A percentile compares a stretch with the other conserved stretches of the same genome.
Conservation (phyloP, 1,139 yeast genomes). For the Suhomyces bokatorum region DNA sequence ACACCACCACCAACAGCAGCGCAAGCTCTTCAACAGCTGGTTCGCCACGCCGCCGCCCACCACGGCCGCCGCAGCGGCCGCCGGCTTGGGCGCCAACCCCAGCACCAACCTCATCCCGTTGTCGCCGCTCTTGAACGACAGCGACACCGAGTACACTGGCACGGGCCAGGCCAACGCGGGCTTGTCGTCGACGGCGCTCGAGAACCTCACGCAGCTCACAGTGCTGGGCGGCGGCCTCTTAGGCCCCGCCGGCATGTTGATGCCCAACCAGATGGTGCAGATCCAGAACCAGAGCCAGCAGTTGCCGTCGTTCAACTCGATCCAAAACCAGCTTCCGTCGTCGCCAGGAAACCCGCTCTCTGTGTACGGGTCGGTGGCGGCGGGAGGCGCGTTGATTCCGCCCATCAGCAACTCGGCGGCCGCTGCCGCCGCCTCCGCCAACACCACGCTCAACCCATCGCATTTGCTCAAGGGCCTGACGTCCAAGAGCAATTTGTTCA, state of each 20-base stretch:
- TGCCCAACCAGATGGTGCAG: constrained; percentile 22
- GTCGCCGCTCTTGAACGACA: constrained; percentile 39
- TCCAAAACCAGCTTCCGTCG: constrained; percentile 35
- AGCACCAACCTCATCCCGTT: constrained; percentile 33
- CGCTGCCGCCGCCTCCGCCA: not conserved
- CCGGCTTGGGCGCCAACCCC: constrained; percentile 10
- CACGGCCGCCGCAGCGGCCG: not conserved
- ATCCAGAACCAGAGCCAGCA: constrained; percentile 36
- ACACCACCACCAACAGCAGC: constrained; percentile 13
- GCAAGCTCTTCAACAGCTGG: constrained; percentile 22
- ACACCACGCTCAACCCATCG: constrained; percentile 15
- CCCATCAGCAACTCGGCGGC: constrained; percentile 5
- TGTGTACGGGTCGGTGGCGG: constrained; percentile 1
- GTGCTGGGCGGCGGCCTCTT: constrained; percentile 1
- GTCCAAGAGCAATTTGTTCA: constrained; percentile 9
- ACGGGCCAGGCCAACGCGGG: constrained; percentile 13
- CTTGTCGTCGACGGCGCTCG: constrained; percentile 14
- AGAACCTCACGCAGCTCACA: constrained; percentile 19
- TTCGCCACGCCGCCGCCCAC: constrained; percentile 10
- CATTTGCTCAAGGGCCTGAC: constrained; percentile 12
- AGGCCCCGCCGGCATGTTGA: constrained; percentile 7
- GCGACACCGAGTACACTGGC: constrained; percentile 27
- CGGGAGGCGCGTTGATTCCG: constrained; percentile 10
- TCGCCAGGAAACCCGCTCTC: constrained; percentile 11
- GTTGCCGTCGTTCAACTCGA: constrained; percentile 40